These are phyloP conservation scores for Penicillium paxilli DNA, from an alignment of 495 filamentous ascomycete species.

Conservation along the genomic window DNA sequence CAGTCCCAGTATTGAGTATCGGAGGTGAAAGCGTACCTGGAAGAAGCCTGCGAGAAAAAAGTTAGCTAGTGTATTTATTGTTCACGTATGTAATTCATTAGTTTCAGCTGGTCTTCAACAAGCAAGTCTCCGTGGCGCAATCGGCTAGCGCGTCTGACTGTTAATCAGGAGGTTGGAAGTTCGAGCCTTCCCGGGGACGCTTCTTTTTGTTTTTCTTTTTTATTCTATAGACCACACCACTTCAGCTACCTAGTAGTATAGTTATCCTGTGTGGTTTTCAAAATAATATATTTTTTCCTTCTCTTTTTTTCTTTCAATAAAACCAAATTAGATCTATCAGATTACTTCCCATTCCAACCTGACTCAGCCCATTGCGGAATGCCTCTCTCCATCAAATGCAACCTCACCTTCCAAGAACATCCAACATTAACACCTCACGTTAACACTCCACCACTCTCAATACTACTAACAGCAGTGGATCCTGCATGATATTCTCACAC, in stretches of 20 bases:
- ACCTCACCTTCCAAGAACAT: slow-evolving; percentile 5
- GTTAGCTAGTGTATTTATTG: no score
- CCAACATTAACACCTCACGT: neutral
- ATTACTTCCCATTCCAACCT: neutral
- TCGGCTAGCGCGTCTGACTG: slow-evolving; percentile 53
- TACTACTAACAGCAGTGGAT: neutral
- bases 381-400: slow-evolving; percentile 7
- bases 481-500: slow-evolving; percentile 9
- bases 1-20: no score
- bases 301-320: neutral
- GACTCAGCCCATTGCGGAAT: neutral
- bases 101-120: neutral
- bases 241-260: neutral
- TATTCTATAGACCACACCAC: neutral
- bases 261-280: no score
- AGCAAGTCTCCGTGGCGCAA: slow-evolving; percentile 45
- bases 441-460: neutral
- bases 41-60: no score
- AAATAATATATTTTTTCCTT: no score
- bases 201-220: slow-evolving; percentile 14
- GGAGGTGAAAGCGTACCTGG: no score
- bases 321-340: neutral
- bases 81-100: neutral
- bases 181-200: slow-evolving; percentile 47
- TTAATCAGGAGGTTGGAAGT: slow-evolving; percentile 53